Conservation (phyloP, 2,329 filamentous ascomycete species). For the Aspergillus jensenii region DNA sequence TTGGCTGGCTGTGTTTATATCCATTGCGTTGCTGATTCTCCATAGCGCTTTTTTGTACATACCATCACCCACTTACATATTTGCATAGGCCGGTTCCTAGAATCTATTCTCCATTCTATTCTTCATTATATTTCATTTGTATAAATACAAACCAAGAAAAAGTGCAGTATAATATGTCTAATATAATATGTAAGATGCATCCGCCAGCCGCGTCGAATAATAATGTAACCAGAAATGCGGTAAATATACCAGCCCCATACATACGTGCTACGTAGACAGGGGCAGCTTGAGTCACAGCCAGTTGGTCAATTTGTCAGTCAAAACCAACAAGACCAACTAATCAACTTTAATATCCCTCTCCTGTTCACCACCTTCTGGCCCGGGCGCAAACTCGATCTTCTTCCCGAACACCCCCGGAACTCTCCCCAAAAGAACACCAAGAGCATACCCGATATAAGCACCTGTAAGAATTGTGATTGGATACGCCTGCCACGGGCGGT, state of each 20-base stretch:
- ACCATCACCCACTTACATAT: neutral
- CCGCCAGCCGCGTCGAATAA: neutral
- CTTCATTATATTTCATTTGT: neutral
- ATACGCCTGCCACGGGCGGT: slow-evolving; percentile 99
- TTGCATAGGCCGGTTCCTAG: slow-evolving; percentile 2
- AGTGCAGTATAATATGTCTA: neutral
- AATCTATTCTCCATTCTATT: neutral
- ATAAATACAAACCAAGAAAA: neutral
- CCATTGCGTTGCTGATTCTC: slow-evolving; percentile 9
- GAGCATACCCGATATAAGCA: slow-evolving; percentile 72
- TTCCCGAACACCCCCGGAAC: slow-evolving; percentile 33
- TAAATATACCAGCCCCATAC: neutral
- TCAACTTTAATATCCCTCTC: neutral
- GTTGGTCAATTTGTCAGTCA: no score
- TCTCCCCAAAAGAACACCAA: slow-evolving; percentile 51
- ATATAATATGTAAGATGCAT: neutral
- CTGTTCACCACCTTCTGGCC: slow-evolving; percentile 9
- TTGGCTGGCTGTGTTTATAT: slow-evolving; percentile 1
- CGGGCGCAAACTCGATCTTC: slow-evolving; percentile 31
- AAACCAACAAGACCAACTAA: neutral
- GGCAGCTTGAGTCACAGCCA: neutral
- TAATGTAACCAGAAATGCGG: neutral
- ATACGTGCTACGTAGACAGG: no score
- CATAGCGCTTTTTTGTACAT: slow-evolving; percentile 6
- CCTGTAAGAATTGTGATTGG: slow-evolving; percentile 88